A percentile compares a stretch with the other conserved stretches of the same genome.
These are phyloP conservation scores for Ophiocytium majus DNA, from an alignment of 352 stramenopile genomes.

Conservation along the genomic window DNA sequence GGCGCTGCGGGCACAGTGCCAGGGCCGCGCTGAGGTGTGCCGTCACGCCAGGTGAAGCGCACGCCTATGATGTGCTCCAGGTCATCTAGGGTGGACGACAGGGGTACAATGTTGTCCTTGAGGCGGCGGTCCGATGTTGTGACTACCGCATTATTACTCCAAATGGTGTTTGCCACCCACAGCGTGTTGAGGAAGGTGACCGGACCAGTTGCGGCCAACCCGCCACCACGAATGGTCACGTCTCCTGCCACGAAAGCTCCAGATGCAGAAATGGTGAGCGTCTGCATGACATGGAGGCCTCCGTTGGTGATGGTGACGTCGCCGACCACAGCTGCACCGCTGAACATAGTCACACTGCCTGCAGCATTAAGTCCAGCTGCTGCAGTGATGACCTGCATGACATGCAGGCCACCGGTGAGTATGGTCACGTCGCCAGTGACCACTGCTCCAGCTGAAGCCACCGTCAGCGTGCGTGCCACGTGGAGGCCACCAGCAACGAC, in stretches of 20 bases:
- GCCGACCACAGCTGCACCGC: not conserved
- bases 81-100: conserved; percentile 15
- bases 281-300: too few relatives aligned
- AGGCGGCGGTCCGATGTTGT: conserved; percentile 31
- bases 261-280: not conserved
- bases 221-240: not conserved
- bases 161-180: too few relatives aligned
- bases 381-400: not conserved
- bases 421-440: not conserved
- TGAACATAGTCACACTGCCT: not conserved
- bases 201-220: not conserved
- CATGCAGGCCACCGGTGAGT: not conserved
- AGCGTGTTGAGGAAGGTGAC: too few relatives aligned
- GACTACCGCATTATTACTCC: too few relatives aligned
- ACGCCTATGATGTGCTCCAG: not conserved
- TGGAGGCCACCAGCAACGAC: not conserved
- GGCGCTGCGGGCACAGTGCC: too few relatives aligned
- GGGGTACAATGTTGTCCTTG: conserved; percentile 35
- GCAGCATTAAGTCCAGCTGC: not conserved
- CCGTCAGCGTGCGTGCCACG: not conserved
- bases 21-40: not conserved
- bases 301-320: not conserved
- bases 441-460: not conserved
- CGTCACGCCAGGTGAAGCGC: conserved; percentile 30
- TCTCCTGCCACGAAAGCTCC: not conserved